Base-by-base conservation (phyloP, 352 stramenopile species). In the Phytophthora aleatoria region DNA sequence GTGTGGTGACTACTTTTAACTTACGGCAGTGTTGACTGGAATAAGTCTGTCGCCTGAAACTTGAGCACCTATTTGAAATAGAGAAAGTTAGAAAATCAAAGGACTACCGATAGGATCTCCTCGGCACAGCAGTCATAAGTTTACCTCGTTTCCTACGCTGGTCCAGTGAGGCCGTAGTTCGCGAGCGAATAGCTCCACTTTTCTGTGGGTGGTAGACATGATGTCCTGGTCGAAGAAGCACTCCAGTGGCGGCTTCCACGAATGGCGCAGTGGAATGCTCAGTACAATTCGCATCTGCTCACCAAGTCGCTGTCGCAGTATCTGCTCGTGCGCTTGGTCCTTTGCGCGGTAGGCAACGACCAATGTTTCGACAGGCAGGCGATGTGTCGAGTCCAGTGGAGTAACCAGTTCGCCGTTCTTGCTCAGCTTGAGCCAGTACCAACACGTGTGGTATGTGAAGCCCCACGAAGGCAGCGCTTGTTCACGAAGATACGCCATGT, bases 381-480 rank as follows among this genome's bases (percentile, higher is more conserved):
- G 77, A 45, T 93, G 85, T 9, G 71, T 75, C 3, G 85, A 89
- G 35, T 79, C 55, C 12, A 93, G 48, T 27, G 85, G 82, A 33
- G 79, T 80, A 28, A 91, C 82, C 11, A 89, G 68, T 11, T 89
- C 77, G 27, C 75, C 81, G 31, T 66, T 83, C 24, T 58, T 69
- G 55, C 72, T 77, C 0, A 93, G 47, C 53, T 93, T 93, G 56
- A 93, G 77, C 85, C 85, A 93, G 56, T 85, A 88, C 82, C 85
- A 91, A 38, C 75, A 89, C 26, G 72, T 70, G 54, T 87, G 72
- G 48, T 74, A 77, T 20, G 62, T 69, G 51, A 91, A 91, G 1
- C 82, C 80, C 85, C 82, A 91, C 15, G 28, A 44, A 1, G 85
- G 79, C 15, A 93, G 69, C 50, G 82, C 61, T 50, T 79, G 56